These are phyloP conservation scores for Mesembryanthemum crystallinum DNA, from an alignment of 148 eudicot species.

Conservation along the genomic window DNA sequence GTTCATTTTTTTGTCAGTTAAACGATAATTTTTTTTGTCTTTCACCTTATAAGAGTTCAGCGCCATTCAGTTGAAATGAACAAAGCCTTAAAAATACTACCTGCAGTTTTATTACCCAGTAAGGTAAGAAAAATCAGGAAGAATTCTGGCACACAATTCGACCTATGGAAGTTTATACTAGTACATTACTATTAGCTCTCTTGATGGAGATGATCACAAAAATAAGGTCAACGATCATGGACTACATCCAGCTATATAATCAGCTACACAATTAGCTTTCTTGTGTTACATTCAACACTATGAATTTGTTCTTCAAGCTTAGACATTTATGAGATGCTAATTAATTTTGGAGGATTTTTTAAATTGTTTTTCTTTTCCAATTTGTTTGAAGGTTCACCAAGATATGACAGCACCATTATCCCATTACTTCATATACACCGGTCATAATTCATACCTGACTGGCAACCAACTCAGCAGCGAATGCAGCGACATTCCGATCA, in stretches of 20 bases:
- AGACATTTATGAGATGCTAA: neutral
- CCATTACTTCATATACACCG: slow-evolving; percentile 72
- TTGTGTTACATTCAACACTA: neutral
- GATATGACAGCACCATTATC: slow-evolving; percentile 70
- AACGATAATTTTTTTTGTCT: too few species aligned
- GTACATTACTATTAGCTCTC: too few species aligned
- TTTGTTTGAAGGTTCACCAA: slow-evolving; percentile 49
- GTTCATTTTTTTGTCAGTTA: too few species aligned
- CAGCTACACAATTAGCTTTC: too few species aligned
- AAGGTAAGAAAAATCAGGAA: neutral
- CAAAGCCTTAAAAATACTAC: too few species aligned
- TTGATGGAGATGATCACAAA: too few species aligned
- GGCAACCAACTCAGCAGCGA: slow-evolving; percentile 74
- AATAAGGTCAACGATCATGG: too few species aligned
- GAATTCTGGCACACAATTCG: too few species aligned
- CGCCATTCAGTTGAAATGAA: too few species aligned
- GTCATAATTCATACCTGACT: slow-evolving; percentile 74
- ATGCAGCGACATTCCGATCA: slow-evolving; percentile 60
- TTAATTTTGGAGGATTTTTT: neutral
- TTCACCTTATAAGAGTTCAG: too few species aligned
- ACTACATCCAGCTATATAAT: too few species aligned
- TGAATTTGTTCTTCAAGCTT: neutral
- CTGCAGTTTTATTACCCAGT: neutral
- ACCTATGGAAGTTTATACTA: too few species aligned
- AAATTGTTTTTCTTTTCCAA: neutral